Conservation (phyloP, 805 yeast genomes). For the Myxozyma neglecta region DNA sequence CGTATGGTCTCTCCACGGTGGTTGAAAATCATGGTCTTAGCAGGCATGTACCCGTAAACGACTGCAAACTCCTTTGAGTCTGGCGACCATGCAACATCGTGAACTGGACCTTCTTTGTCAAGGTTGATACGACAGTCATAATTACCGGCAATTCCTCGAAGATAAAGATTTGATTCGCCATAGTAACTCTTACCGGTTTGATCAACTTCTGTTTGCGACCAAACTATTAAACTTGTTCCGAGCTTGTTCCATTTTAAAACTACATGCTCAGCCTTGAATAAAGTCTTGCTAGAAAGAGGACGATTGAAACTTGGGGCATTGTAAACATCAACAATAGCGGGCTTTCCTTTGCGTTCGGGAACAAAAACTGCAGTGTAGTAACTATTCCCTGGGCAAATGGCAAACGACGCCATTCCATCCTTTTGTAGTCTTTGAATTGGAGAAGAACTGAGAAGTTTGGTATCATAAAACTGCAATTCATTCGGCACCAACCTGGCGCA, state of each 20-base stretch:
- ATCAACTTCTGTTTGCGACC: conserved; percentile 95
- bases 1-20: conserved; percentile 86
- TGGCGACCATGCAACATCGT: conserved; percentile 97
- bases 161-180: conserved; percentile 90
- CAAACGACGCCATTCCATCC: conserved; percentile 59
- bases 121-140: conserved; percentile 85
- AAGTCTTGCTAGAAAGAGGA: conserved; percentile 81
- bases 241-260: conserved; percentile 88
- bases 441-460: conserved; percentile 43
- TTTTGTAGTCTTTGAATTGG: conserved; percentile 60
- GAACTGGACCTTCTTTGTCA: conserved; percentile 94
- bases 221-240: conserved; percentile 91
- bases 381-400: conserved; percentile 81
- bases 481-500: conserved; percentile 61
- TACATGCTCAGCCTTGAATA: conserved; percentile 95
- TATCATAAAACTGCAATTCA: conserved; percentile 69
- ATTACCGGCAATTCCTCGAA: conserved; percentile 88
- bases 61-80: conserved; percentile 96
- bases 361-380: conserved; percentile 88
- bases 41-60: conserved; percentile 96
- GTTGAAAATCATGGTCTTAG: conserved; percentile 91
- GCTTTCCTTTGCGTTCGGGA: conserved; percentile 84
- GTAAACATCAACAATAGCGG: conserved; percentile 83
- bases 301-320: conserved; percentile 71
- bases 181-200: conserved; percentile 90